Conservation (phyloP, 2,329 filamentous ascomycete species). For the Incumbomyces delicatus region DNA sequence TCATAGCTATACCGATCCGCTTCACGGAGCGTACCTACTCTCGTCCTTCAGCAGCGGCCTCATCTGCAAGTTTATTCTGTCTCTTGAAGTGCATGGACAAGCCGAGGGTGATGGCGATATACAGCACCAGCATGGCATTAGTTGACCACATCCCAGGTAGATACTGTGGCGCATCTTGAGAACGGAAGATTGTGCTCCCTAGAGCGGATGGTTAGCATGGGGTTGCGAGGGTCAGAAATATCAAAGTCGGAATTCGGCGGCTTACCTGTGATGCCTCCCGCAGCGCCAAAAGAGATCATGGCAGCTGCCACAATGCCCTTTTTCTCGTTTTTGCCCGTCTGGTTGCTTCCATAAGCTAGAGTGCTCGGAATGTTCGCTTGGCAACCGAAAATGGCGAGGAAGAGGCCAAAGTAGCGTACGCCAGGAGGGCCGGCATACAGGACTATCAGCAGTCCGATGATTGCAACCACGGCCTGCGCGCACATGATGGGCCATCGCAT, state of each 20-base stretch:
- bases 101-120: conserved; percentile 7
- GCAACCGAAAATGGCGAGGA: conserved; percentile 61
- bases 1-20: too few species aligned
- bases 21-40: conserved; percentile 14
- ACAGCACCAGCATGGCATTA: conserved; percentile 12
- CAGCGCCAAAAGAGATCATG: conserved; percentile 11
- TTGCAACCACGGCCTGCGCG: conserved; percentile 54
- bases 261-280: conserved; percentile 9
- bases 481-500: conserved; percentile 57
- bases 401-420: conserved; percentile 63
- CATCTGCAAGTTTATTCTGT: conserved; percentile 13
- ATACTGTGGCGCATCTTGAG: conserved; percentile 25
- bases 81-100: conserved; percentile 14
- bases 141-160: conserved; percentile 16
- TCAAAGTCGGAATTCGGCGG: background rate
- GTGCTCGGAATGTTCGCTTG: conserved; percentile 65
- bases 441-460: conserved; percentile 52
- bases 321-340: conserved; percentile 8
- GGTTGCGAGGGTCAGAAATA: too few species aligned
- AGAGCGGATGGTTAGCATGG: background rate
- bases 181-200: conserved; percentile 48
- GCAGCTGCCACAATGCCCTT: conserved; percentile 10
- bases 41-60: conserved; percentile 8
- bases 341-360: conserved; percentile 49
- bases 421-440: conserved; percentile 33